Percentiles rank a stretch among this genome's conserved stretches.
Conservation (phyloP, 345 rosid genomes). For the Salix brachista region DNA sequence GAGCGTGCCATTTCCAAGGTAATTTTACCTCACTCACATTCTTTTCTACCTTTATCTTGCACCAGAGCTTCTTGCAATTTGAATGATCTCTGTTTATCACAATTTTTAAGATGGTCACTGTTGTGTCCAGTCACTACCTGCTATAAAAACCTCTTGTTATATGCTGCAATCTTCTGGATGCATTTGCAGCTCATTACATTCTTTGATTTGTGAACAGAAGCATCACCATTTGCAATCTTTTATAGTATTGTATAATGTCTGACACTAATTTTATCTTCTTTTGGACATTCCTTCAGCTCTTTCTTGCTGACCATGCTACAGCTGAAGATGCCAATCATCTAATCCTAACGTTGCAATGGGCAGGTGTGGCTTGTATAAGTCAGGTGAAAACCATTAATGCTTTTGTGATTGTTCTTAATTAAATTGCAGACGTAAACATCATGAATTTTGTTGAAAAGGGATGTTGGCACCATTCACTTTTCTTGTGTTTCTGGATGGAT, state of each 20-base stretch:
- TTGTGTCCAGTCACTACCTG: background rate
- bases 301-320: conserved; percentile 37
- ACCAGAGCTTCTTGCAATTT: background rate
- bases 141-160: too few species aligned
- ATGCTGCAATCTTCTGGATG: background rate
- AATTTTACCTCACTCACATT: background rate
- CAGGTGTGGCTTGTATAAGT: conserved; percentile 58
- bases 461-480: background rate
- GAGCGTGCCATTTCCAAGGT: conserved; percentile 75
- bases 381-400: conserved; percentile 46
- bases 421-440: background rate
- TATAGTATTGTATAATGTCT: background rate
- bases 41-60: background rate
- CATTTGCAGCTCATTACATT: background rate
- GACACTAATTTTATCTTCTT: background rate
- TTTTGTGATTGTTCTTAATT: background rate
- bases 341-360: conserved; percentile 72
- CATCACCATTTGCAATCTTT: background rate
- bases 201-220: background rate
- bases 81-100: background rate
- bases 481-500: too few species aligned
- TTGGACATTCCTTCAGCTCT: conserved; percentile 39
- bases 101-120: background rate
- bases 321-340: conserved; percentile 52
- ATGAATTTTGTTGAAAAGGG: background rate